Evolutionary conservation across 257 asterid species (phyloP), one percentile per base, ranked within the genome.

Genomic region (Misopates orontium): DNA sequence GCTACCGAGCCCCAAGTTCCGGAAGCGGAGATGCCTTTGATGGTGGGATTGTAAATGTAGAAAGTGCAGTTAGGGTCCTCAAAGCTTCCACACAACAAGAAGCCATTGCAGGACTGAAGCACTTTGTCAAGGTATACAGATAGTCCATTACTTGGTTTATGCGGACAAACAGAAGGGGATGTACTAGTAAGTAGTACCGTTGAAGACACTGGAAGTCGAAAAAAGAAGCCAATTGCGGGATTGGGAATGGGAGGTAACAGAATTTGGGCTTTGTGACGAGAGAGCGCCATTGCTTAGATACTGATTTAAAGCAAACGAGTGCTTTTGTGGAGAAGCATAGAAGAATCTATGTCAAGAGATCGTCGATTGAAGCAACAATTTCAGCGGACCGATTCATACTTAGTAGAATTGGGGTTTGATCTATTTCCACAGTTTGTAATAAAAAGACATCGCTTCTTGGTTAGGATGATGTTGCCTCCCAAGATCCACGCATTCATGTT

Each of bases 101-200:
- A 22, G 5, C 81, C 75, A 50, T 72, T 72, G 65, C 81, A 77
- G 11, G 74, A 72, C 44, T 52, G 22, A 16, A 19, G 6, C 24
- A 11, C 1, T 42, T 23, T 13, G 10, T 24, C 48, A 49, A 41
- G 40, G 36, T 3, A 4, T 15, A 23, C 40, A n/a, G 62, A 2
- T 28, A 0, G 52, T 12, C n/a, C n/a, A n/a, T n/a, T n/a, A n/a
- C n/a, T n/a, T n/a, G n/a, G n/a, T n/a, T n/a, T n/a, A n/a, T n/a
- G n/a, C n/a, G n/a, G n/a, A n/a, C n/a, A n/a, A n/a, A n/a, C n/a
- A n/a, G n/a, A 7, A 16, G 17, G 24, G 16, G 4, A 20, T 8
- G 10, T n/a, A 0, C 3, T 20, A 31, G n/a, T n/a, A n/a, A n/a
- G n/a, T n/a, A n/a, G n/a, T n/a, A n/a, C n/a, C n/a, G n/a, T n/a